Conservation (phyloP, 2,329 filamentous ascomycete genomes). For the Sordariomycetes sp. region DNA sequence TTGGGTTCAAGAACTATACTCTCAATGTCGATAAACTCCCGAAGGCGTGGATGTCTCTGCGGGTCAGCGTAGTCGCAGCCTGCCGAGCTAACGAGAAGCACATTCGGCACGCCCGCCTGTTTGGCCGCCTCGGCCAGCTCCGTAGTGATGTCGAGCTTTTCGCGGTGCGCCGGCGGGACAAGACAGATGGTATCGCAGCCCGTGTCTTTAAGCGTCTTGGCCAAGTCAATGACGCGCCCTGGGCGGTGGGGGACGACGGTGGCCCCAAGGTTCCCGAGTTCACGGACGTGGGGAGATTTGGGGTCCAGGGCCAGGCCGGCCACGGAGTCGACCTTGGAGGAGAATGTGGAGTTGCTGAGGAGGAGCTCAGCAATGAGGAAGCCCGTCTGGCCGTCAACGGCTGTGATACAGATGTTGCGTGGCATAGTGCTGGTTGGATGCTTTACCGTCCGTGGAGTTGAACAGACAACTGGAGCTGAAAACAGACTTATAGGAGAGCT, state of each 20-base stretch:
- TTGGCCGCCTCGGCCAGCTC: conserved; percentile 36
- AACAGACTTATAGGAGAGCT: no score
- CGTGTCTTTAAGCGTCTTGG: conserved; percentile 26
- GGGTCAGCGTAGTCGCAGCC: conserved; percentile 40
- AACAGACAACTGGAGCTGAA: no score
- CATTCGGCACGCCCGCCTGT: conserved; percentile 32
- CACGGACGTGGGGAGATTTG: conserved; percentile 22
- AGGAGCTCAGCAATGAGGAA: conserved; percentile 40
- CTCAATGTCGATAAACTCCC: conserved; percentile 43
- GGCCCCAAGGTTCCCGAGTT: conserved; percentile 30
- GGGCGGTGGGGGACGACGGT: conserved; percentile 27
- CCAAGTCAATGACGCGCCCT: conserved; percentile 22
- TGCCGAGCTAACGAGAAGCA: conserved; percentile 35
- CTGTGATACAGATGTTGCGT: conserved; percentile 37
- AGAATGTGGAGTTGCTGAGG: conserved; percentile 31
- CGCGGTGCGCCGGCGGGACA: conserved; percentile 33
- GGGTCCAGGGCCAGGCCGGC: conserved; percentile 31
- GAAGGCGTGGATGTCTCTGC: conserved; percentile 34
- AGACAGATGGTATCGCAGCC: conserved; percentile 38
- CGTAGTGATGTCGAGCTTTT: conserved; percentile 33
- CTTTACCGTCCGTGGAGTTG: neutral
- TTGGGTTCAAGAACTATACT: conserved; percentile 29
- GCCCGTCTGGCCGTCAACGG: conserved; percentile 39
- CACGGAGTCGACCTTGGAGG: conserved; percentile 27
- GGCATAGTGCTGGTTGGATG: conserved; percentile 29